Evolutionary conservation across 176 grass and related monocot species (phyloP), one percentile per base, ranked within the genome.

Genomic region (Bolboschoenus planiculmis): DNA sequence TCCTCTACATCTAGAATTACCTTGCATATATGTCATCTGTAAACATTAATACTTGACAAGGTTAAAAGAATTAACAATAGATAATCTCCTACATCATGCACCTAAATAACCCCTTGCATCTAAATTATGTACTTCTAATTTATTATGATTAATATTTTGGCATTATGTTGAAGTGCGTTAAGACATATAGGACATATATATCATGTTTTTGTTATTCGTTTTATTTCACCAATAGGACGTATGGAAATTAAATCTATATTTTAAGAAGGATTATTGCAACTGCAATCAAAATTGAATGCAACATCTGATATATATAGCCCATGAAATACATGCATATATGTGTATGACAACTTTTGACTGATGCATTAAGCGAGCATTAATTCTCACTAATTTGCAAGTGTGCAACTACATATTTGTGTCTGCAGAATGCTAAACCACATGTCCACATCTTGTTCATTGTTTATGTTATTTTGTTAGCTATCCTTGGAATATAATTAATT

Each of bases 51-150:
- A 11, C 16, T 40, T 68, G 2, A 68, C 4, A 68, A 68, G 64
- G 64, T 68, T 68, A 67, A 34, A 36, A 67, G 64, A 68, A 67
- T 37, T 6, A 65, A 67, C n/a, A n/a, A n/a, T n/a, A n/a, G n/a
- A n/a, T n/a, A n/a, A n/a, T n/a, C n/a, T n/a, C n/a, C n/a, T n/a
- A n/a, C n/a, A n/a, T n/a, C n/a, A n/a, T n/a, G n/a, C n/a, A n/a
- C n/a, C n/a, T 39, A 6, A 20, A 36, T 34, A 36, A 16, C 30
- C 29, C 30, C 7, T 65, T 10, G 5, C 9, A 61, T 61, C 2
- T 27, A 61, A 61, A 61, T 30, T 30, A 62, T 30, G 3, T 31
- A 11, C 24, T 29, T 30, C 11, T 29, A 56, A 56, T 29, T 26
- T 30, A 31, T 9, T 8, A 58, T 7, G n/a, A n/a, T 66, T 20